A percentile compares a stretch with the other conserved stretches of the same genome.
Evolutionary conservation across 768 basidiomycete species (phyloP).

Genomic region (Crassisporium funariophilum): DNA sequence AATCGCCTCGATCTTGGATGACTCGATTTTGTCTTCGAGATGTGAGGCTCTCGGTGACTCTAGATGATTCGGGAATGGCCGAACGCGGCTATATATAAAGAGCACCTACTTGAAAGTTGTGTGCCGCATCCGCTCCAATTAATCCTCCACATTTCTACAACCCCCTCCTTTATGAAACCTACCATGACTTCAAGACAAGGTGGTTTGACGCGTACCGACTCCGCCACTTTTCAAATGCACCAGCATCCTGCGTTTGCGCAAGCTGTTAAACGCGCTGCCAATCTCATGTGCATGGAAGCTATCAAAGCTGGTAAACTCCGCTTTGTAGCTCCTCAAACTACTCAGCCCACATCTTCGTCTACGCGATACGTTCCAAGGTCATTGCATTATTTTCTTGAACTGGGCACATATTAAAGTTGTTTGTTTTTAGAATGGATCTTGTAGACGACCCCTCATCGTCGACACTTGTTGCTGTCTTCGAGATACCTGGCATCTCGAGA

Average conservation of each 20-base stretch:
- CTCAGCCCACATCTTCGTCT: constrained; percentile 9
- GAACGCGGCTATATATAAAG: too few species aligned
- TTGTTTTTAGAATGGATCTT: constrained; percentile 40
- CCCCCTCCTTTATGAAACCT: too few species aligned
- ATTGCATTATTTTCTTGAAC: too few species aligned
- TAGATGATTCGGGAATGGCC: too few species aligned
- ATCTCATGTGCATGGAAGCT: constrained; percentile 24
- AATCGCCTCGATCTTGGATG: too few species aligned
- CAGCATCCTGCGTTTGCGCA: constrained; percentile 17
- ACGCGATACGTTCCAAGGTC: constrained; percentile 29
- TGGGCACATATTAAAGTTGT: too few species aligned
- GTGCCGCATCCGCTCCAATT: too few species aligned
- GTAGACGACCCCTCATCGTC: constrained; percentile 39
- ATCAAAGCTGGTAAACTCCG: constrained; percentile 28
- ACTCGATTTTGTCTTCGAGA: too few species aligned
- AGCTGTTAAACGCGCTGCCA: constrained; percentile 27
- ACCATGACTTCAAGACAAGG: background rate
- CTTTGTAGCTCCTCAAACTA: constrained; percentile 14
- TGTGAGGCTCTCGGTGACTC: too few species aligned
- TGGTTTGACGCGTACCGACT: background rate
- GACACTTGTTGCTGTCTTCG: constrained; percentile 39
- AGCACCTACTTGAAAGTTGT: too few species aligned
- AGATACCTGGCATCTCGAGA: constrained; percentile 46
- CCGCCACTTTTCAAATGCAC: background rate
- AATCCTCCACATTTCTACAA: too few species aligned